These are phyloP conservation scores for Diplodia seriata DNA, from an alignment of 2,329 filamentous ascomycete species.

Conservation along the genomic window DNA sequence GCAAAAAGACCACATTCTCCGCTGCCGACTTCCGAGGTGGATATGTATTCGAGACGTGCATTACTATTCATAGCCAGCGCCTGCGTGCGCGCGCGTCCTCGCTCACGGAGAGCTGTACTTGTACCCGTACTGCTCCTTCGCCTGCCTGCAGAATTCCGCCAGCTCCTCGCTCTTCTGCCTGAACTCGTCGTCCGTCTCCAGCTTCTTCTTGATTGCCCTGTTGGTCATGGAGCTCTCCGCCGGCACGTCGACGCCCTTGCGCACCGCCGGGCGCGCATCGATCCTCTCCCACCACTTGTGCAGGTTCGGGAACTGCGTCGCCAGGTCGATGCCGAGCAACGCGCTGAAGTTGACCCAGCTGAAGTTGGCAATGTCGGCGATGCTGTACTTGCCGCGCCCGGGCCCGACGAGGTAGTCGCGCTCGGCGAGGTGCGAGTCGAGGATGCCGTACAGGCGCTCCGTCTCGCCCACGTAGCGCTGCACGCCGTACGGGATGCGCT, in stretches of 20 bases:
- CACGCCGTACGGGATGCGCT: constrained; percentile 54
- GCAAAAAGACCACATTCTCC: not conserved
- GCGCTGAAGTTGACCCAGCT: constrained; percentile 51
- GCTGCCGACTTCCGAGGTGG: constrained; percentile 12
- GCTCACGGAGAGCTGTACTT: constrained; percentile 47
- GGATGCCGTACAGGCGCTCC: constrained; percentile 55
- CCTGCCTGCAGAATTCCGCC: constrained; percentile 47
- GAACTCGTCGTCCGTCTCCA: constrained; percentile 58
- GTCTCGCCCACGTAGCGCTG: constrained; percentile 57
- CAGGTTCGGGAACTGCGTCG: constrained; percentile 52
- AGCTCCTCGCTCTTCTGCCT: constrained; percentile 54
- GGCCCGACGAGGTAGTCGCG: constrained; percentile 55
- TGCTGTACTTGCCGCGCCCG: constrained; percentile 53
- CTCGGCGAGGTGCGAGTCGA: constrained; percentile 50
- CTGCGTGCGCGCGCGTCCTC: not conserved
- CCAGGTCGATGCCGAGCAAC: constrained; percentile 51
- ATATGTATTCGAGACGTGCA: not conserved
- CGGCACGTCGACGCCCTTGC: constrained; percentile 49
- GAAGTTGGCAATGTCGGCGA: constrained; percentile 56
- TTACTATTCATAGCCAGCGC: constrained; percentile 22
- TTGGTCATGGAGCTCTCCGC: constrained; percentile 52
- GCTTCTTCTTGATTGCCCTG: constrained; percentile 44
- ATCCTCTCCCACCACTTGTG: constrained; percentile 55
- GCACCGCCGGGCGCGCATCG: constrained; percentile 51
- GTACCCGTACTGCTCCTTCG: constrained; percentile 56